These are phyloP conservation scores for Fusarium kyushuense DNA, from an alignment of 2,329 filamentous ascomycete species.

Conservation along the genomic window DNA sequence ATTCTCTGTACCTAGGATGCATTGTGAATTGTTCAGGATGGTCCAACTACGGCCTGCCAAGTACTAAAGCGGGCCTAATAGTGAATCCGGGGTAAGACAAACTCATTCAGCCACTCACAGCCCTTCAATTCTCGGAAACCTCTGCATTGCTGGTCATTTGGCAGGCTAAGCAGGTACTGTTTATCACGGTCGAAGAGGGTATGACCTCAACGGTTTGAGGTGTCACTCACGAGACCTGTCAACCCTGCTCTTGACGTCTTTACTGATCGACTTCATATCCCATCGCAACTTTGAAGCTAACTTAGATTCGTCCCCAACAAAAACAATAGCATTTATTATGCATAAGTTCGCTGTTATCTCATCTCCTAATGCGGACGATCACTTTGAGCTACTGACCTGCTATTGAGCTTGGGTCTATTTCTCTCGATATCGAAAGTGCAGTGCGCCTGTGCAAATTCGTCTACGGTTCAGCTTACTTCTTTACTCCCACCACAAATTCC, in stretches of 20 bases:
- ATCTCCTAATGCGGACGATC: not conserved
- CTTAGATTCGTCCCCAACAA: constrained; percentile 8
- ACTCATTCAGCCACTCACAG: constrained; percentile 39
- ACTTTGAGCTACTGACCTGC: not conserved
- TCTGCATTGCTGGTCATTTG: constrained; percentile 11
- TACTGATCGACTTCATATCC: constrained; percentile 24
- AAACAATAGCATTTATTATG: constrained; percentile 15
- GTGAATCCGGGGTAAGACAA: constrained; percentile 43
- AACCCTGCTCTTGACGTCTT: constrained; percentile 36
- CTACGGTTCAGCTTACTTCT: not conserved
- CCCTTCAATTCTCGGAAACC: not conserved
- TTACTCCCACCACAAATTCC: constrained; percentile 1
- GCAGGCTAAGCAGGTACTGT: constrained; percentile 18
- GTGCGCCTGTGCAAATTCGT: not conserved
- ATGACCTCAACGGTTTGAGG: constrained; percentile 44
- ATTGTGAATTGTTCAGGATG: not conserved
- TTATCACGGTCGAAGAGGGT: constrained; percentile 8
- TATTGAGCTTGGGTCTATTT: not conserved
- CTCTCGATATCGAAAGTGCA: not conserved
- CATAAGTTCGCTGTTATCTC: not conserved
- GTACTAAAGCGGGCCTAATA: constrained; percentile 10
- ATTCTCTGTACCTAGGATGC: not conserved
- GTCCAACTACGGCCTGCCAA: constrained; percentile 14
- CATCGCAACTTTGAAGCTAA: constrained; percentile 12
- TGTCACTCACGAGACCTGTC: constrained; percentile 42